Percentiles rank a stretch among this genome's conserved stretches.
phyloP scores from a whole-genome alignment of 441 rosid genomes.

The Syzygium syzygioides region DNA sequence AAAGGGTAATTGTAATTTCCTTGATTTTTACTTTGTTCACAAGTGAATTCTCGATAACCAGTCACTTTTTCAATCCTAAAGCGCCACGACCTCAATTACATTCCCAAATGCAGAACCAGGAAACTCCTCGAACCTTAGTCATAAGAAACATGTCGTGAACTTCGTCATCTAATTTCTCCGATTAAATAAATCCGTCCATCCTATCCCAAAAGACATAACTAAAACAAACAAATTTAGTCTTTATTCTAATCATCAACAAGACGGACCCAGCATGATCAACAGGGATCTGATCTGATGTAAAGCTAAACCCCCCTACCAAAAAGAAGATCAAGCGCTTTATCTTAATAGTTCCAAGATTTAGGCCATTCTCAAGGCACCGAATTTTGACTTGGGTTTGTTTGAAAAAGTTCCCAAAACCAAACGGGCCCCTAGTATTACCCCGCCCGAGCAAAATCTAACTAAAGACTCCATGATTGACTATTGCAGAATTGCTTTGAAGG shows the following conservation, averaged over 20 bases:
- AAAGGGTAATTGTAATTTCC: background rate
- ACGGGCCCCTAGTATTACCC: background rate
- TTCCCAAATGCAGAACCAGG: background rate
- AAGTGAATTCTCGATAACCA: background rate
- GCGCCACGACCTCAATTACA: background rate
- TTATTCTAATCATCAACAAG: background rate
- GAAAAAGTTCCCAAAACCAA: background rate
- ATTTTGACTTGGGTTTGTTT: background rate
- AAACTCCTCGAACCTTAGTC: background rate
- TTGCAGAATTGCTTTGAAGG: background rate
- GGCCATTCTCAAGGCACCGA: background rate
- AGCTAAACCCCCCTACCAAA: background rate
- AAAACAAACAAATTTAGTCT: background rate
- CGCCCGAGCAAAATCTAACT: background rate
- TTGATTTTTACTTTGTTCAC: background rate
- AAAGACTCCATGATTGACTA: background rate
- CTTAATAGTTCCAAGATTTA: background rate
- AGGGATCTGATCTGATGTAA: background rate
- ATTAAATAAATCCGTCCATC: fast-evolving
- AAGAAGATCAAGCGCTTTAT: background rate
- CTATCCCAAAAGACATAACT: background rate
- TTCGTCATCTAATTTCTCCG: background rate
- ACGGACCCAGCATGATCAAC: background rate
- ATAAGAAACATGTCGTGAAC: background rate
- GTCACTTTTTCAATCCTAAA: background rate